These are phyloP conservation scores for Pyracantha coccinea DNA, from an alignment of 331 rosid genomes.

Conservation along the genomic window DNA sequence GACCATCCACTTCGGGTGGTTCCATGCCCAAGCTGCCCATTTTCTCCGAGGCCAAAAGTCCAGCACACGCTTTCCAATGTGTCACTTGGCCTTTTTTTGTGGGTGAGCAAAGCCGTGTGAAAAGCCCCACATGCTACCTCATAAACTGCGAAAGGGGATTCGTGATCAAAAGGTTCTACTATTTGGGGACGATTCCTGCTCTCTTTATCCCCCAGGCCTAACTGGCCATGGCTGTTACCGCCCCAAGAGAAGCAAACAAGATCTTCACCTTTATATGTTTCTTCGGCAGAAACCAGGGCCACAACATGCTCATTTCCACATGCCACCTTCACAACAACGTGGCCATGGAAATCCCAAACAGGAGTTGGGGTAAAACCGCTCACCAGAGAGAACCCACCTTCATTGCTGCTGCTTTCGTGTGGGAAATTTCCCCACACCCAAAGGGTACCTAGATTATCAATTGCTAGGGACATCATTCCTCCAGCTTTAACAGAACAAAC, in stretches of 20 bases:
- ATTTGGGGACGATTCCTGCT: slow-evolving; percentile 49
- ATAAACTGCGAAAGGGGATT: slow-evolving; percentile 44
- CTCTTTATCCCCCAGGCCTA: slow-evolving; percentile 74
- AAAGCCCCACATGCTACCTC: slow-evolving; percentile 85
- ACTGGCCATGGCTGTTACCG: slow-evolving; percentile 63
- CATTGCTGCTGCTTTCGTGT: slow-evolving; percentile 33
- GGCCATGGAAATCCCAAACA: slow-evolving; percentile 65
- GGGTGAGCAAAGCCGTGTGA: slow-evolving; percentile 86
- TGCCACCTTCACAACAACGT: slow-evolving; percentile 69
- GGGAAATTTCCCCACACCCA: slow-evolving; percentile 95
- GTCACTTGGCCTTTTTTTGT: slow-evolving; percentile 34
- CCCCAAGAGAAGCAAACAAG: slow-evolving; percentile 90
- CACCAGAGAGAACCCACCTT: slow-evolving; percentile 33
- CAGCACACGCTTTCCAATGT: slow-evolving; percentile 52
- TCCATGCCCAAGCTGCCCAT: slow-evolving; percentile 96
- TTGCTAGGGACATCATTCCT: slow-evolving; percentile 83
- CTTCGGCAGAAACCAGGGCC: slow-evolving; percentile 58
- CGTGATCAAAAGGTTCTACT: slow-evolving; percentile 40
- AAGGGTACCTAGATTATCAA: slow-evolving; percentile 60
- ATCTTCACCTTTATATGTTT: slow-evolving; percentile 43
- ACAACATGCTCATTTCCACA: slow-evolving; percentile 86
- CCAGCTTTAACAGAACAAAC: slow-evolving; percentile 74
- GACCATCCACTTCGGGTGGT: slow-evolving; percentile 39
- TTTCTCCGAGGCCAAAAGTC: slow-evolving; percentile 89
- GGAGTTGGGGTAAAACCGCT: slow-evolving; percentile 63